A percentile compares a stretch with the other conserved stretches of the same genome.
These are phyloP conservation scores for Martensiomyces pterosporus DNA, from an alignment of 192 early-diverging fungal species.

Conservation along the genomic window DNA sequence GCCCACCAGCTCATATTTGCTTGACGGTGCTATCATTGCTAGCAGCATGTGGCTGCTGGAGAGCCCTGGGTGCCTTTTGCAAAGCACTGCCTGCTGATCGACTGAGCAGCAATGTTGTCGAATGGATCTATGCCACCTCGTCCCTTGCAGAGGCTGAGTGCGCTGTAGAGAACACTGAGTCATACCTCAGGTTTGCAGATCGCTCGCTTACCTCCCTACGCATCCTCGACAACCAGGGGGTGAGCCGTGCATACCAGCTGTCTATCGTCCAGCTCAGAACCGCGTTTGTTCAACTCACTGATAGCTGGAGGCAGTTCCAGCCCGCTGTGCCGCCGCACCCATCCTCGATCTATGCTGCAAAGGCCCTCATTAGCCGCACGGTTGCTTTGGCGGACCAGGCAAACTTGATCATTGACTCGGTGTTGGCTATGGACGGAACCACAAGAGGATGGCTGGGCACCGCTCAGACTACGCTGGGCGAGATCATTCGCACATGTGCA, in stretches of 20 bases:
- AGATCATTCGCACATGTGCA: not conserved
- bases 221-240: constrained; percentile 13
- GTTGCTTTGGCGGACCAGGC: constrained; percentile 8
- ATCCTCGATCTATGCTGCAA: constrained; percentile 2
- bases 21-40: constrained; percentile 23
- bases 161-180: constrained; percentile 2
- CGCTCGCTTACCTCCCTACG: constrained; percentile 16
- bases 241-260: constrained; percentile 16
- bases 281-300: constrained; percentile 13
- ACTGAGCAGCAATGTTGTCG: constrained; percentile 11
- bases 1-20: constrained; percentile 31
- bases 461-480: constrained; percentile 2
- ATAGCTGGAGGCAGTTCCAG: constrained; percentile 9
- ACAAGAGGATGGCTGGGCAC: constrained; percentile 21
- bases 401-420: constrained; percentile 8
- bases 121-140: constrained; percentile 18
- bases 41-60: constrained; percentile 19
- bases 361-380: constrained; percentile 14
- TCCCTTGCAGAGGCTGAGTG: constrained; percentile 25
- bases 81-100: constrained; percentile 9
- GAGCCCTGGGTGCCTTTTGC: constrained; percentile 12
- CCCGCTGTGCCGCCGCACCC: constrained; percentile 1
- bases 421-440: constrained; percentile 11
- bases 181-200: constrained; percentile 8
- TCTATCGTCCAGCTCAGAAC: constrained; percentile 32